Evolutionary conservation across 2,329 filamentous ascomycete species (phyloP).

Genomic region (Ascochyta lentis): DNA sequence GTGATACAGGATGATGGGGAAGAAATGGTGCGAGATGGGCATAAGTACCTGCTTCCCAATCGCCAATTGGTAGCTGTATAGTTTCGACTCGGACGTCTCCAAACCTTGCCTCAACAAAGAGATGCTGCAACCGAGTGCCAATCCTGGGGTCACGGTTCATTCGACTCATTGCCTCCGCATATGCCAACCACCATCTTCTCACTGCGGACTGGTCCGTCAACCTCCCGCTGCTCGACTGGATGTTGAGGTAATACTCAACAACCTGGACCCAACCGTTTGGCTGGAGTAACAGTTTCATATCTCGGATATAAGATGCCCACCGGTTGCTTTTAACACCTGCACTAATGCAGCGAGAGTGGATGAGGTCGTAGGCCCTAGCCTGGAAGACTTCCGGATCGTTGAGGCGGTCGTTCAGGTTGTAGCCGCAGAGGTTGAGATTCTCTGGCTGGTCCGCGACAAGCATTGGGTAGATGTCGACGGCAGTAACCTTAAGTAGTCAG

Average conservation of each 20-base stretch:
- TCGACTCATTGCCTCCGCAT: conserved; percentile 43
- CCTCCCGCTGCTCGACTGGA: conserved; percentile 85
- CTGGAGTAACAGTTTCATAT: conserved; percentile 74
- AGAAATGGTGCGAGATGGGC: not conserved
- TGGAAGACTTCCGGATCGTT: conserved; percentile 58
- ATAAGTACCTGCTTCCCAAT: conserved; percentile 44
- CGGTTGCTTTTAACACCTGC: conserved; percentile 74
- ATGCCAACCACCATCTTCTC: conserved; percentile 46
- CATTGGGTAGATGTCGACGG: conserved; percentile 47
- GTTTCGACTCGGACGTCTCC: conserved; percentile 38
- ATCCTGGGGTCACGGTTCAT: conserved; percentile 45
- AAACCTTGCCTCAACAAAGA: conserved; percentile 41
- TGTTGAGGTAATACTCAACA: conserved; percentile 84
- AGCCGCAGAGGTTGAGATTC: conserved; percentile 43
- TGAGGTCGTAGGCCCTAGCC: conserved; percentile 77
- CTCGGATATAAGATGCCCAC: conserved; percentile 78
- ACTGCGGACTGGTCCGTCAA: conserved; percentile 61
- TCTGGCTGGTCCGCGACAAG: conserved; percentile 46
- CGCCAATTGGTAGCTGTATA: conserved; percentile 47
- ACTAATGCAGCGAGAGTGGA: conserved; percentile 77
- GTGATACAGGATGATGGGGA: not conserved
- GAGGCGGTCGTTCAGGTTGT: conserved; percentile 50
- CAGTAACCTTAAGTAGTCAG: conserved; percentile 44
- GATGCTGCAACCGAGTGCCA: conserved; percentile 36
- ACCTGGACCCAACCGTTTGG: conserved; percentile 87